Conservation (phyloP, 1,139 yeast genomes). For the Citeromyces siamensis region DNA sequence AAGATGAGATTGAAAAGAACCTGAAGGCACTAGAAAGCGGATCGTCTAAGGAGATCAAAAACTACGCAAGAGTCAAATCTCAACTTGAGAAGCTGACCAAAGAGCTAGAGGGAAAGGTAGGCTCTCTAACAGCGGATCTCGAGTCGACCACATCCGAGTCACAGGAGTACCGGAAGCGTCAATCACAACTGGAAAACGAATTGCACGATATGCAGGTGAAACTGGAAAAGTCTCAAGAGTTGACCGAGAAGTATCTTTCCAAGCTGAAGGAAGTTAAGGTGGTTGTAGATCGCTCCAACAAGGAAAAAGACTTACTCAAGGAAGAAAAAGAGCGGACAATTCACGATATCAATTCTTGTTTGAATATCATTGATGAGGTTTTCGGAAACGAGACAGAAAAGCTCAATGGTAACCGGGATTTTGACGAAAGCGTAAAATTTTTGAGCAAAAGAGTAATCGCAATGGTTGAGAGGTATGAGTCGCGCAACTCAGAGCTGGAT, state of each 20-base stretch:
- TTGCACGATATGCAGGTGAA: conserved; percentile 11
- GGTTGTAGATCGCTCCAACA: conserved; percentile 28
- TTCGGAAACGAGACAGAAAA: too few species aligned
- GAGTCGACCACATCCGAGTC: conserved; percentile 5
- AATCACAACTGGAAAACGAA: conserved; percentile 9
- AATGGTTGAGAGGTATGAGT: too few species aligned
- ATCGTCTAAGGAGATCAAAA: conserved; percentile 14
- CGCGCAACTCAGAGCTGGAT: conserved; percentile 7
- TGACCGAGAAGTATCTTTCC: conserved; percentile 23
- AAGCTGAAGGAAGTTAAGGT: conserved; percentile 22
- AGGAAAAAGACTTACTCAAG: conserved; percentile 13
- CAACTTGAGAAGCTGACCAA: conserved; percentile 11
- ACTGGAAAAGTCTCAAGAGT: conserved; percentile 17
- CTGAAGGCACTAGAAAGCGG: conserved; percentile 30
- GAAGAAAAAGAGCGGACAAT: conserved; percentile 1
- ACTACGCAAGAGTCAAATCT: conserved; percentile 17
- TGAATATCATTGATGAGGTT: too few species aligned
- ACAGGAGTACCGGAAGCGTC: conserved; percentile 6
- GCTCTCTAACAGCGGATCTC: conserved; percentile 10
- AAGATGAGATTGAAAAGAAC: conserved; percentile 35
- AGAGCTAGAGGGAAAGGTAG: conserved; percentile 14
- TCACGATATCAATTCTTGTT: too few species aligned
- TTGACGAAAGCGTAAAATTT: too few species aligned
- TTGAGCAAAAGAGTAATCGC: too few species aligned
- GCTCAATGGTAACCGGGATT: too few species aligned